Evolutionary conservation across 352 stramenopile genomes (phyloP), one percentile per base, ranked within the genome.

Genomic region (Globisporangium iwayamae): DNA sequence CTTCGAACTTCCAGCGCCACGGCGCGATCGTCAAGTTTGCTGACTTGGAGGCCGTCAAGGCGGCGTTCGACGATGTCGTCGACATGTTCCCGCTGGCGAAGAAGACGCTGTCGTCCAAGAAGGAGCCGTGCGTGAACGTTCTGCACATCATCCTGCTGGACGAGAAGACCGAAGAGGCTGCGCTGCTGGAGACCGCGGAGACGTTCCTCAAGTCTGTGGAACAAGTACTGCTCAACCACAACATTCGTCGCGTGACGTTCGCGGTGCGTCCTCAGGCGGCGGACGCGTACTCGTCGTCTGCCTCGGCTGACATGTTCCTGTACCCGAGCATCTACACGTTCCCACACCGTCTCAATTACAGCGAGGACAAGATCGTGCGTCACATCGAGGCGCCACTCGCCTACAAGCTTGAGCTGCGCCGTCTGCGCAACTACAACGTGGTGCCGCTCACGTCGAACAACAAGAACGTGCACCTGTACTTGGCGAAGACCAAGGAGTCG

Each of bases 401-500:
- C 4, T 98, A 98, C 80, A 97, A 99, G 80, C 88, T 99, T n/a
- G 97, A 99, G 68, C 85, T 99, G 71, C 81, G 87, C 62, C 91
- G 98, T 59, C 79, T 99, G 14, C 81, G 93, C 54, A 99, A 99
- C 80, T 99, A 99, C 83, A 96, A 81, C 65, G 92, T 99, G 0
- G 85, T 75, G 46, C 90, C 96, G 36, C 78, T 99, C n/a, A 85
- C 88, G 30, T 93, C 89, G 6, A 85, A 94, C 58, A 94, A 98
- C 70, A 98, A 98, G 68, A 98, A 99, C 70, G 94, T 99, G 57
- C 98, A 99, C 75, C 73, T 99, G 62, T 99, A 99, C 83, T 83
- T 98, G 69, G 96, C 94, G 22, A 96, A 93, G 71, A 96, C 96
- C 50, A 98, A 97, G 74, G 65, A 83, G 48, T 78, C 75, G 30